Percentiles rank a stretch among this genome's conserved stretches.
Evolutionary conservation across 179 eudicot genomes (phyloP).

Genomic region (Beta corolliflora): DNA sequence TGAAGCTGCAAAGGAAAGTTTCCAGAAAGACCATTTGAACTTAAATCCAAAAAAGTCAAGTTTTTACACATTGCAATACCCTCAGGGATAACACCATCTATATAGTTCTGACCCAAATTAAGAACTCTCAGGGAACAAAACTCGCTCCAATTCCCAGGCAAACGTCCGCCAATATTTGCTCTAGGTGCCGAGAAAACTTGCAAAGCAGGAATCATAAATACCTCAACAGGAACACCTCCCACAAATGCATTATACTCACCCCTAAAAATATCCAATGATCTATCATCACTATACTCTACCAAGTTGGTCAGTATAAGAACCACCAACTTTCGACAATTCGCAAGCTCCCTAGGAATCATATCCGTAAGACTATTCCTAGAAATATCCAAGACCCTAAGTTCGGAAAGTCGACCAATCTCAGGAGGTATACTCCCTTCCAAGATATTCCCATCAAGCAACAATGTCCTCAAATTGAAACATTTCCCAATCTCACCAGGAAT

Average conservation of each 20-base stretch:
- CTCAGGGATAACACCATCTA: conserved; percentile 41
- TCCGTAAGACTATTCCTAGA: conserved; percentile 60
- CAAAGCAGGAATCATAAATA: conserved; percentile 47
- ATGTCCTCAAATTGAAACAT: conserved; percentile 47
- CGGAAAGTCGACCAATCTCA: conserved; percentile 43
- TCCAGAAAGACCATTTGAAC: conserved; percentile 49
- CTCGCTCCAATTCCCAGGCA: conserved; percentile 42
- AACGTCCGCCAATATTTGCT: conserved; percentile 53
- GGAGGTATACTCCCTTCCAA: conserved; percentile 49
- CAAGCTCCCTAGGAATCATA: conserved; percentile 50
- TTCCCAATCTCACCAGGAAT: conserved; percentile 43
- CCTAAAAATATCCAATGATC: conserved; percentile 35
- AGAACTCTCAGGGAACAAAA: conserved; percentile 45
- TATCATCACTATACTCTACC: conserved; percentile 37
- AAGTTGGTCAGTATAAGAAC: conserved; percentile 51
- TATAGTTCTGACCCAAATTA: conserved; percentile 55
- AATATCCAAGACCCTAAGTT: conserved; percentile 55
- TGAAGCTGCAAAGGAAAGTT: conserved; percentile 40
- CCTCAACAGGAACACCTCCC: conserved; percentile 53
- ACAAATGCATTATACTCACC: conserved; percentile 63
- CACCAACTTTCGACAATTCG: conserved; percentile 38
- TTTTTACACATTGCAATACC: conserved; percentile 46
- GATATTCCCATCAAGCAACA: conserved; percentile 56
- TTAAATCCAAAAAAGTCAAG: conserved; percentile 50
- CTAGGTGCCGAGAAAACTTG: conserved; percentile 62